Evolutionary conservation across 2,329 filamentous ascomycete genomes (phyloP), one percentile per base, ranked within the genome.

Genomic region (Colletotrichum trifolii): DNA sequence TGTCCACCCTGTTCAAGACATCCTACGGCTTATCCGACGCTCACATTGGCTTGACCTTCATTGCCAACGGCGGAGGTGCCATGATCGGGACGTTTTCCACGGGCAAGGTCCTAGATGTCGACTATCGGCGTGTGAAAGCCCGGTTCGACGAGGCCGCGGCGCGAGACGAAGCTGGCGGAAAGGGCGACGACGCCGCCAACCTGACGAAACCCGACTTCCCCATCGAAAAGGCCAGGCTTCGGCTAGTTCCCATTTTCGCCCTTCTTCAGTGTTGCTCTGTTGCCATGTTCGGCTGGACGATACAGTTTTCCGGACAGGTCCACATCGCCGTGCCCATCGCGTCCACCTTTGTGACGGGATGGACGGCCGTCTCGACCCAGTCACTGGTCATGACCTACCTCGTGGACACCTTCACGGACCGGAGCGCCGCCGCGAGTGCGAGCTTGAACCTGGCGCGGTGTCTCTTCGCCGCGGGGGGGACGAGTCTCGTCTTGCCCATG

Each of bases 61-160:
- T 88, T 2, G 82, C 84, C 25, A 86, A 86, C 33, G 86, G 86
- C 0, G 78, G 80, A 0, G 85, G 85, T 0, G 85, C 82, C 15
- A 85, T 87, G 67, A 70, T 85, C 3, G 85, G 84, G 1, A 85
- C 83, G 0, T 72, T 86, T 0, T 69, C 83, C 10, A 84, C 81
- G 0, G 85, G 86, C 15, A 85, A 80, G 53, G 75, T 87, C 38
- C 77, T 87, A 0, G 81, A 88, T 66, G 60, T 72, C 13, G 82
- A 88, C 60, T 88, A 87, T 68, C 76, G 74, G 2, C 77, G 78
- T 0, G 74, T 81, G 45, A 79, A 80, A 48, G 52, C 67, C 6
- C 76, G 64, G 33, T 25, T 25, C 25, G 69, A 55, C 15, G 45
- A 46, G 5, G 46, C 3, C 25, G 17, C 3, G 11, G 8, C 9